Evolutionary conservation across 1,284 basidiomycete genomes (phyloP).

Genomic region (Microstroma glucosiphilum): DNA sequence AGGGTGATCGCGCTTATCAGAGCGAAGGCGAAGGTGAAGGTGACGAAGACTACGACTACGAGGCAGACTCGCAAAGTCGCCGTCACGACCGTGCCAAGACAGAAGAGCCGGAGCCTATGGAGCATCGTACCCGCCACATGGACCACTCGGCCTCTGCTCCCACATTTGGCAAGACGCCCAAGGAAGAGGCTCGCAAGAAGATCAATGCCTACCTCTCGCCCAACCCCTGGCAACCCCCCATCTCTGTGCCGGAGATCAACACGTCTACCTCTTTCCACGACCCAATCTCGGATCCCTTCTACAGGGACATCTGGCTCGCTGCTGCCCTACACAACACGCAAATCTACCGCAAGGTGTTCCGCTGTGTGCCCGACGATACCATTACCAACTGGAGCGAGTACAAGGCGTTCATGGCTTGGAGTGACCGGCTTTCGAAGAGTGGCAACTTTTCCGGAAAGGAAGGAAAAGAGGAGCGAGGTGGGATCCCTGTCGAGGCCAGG

Average conservation of each 20-base stretch:
- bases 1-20: not conserved
- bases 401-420: conserved; percentile 39
- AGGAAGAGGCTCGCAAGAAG: conserved; percentile 17
- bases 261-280: conserved; percentile 29
- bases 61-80: not conserved
- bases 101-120: not conserved
- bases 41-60: not conserved
- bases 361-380: conserved; percentile 46
- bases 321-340: conserved; percentile 45
- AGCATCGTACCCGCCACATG: not conserved
- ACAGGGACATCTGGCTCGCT: conserved; percentile 40
- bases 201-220: conserved; percentile 27
- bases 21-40: not conserved
- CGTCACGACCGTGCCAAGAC: conserved; percentile 5
- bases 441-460: conserved; percentile 1
- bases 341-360: conserved; percentile 48
- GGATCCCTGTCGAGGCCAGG: conserved; percentile 3
- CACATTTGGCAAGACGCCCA: not conserved
- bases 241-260: conserved; percentile 27
- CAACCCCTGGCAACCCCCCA: conserved; percentile 28
- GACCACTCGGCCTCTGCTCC: conserved; percentile 2
- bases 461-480: not conserved
- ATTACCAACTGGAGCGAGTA: conserved; percentile 48
- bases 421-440: conserved; percentile 21
- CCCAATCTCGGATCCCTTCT: conserved; percentile 37